These are phyloP conservation scores for Diospyros kaki DNA, from an alignment of 148 eudicot species.

Conservation along the genomic window DNA sequence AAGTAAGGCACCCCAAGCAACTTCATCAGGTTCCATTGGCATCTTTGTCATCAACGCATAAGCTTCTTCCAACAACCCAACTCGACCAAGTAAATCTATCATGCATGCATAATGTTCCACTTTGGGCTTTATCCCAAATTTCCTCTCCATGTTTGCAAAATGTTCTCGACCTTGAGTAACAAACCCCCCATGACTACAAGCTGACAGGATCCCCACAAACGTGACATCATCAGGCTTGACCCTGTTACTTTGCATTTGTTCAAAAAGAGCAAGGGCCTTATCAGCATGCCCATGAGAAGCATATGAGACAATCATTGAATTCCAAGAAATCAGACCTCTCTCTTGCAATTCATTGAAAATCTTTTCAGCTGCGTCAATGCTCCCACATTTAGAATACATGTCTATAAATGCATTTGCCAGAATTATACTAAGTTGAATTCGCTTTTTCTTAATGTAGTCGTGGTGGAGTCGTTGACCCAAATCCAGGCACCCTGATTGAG, in stretches of 20 bases:
- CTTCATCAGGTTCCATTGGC: slow-evolving; percentile 66
- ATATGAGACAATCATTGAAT: slow-evolving; percentile 55
- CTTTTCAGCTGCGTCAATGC: slow-evolving; percentile 43
- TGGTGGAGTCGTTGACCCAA: slow-evolving; percentile 42
- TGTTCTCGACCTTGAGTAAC: slow-evolving; percentile 36
- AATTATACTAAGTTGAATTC: slow-evolving; percentile 24
- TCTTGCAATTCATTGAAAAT: slow-evolving; percentile 45
- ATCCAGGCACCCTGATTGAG: slow-evolving; percentile 52
- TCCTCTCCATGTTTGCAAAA: slow-evolving; percentile 36
- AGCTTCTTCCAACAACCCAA: slow-evolving; percentile 49
- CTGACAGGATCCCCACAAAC: slow-evolving; percentile 52
- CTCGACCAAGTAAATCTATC: slow-evolving; percentile 62
- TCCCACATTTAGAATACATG: slow-evolving; percentile 63
- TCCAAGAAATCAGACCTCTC: slow-evolving; percentile 55
- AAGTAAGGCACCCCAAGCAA: slow-evolving; percentile 66
- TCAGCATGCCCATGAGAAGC: slow-evolving; percentile 59
- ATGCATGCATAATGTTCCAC: slow-evolving; percentile 66
- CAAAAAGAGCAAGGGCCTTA: slow-evolving; percentile 53
- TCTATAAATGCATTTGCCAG: slow-evolving; percentile 56
- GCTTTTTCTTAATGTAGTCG: slow-evolving; percentile 35
- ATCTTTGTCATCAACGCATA: slow-evolving; percentile 38
- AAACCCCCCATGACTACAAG: slow-evolving; percentile 65
- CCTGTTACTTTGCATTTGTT: slow-evolving; percentile 30
- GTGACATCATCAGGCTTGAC: slow-evolving; percentile 58
- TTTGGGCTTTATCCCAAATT: slow-evolving; percentile 33